Evolutionary conservation across 169 alveolate species (phyloP).

Genomic region (Eimeria acervulina): DNA sequence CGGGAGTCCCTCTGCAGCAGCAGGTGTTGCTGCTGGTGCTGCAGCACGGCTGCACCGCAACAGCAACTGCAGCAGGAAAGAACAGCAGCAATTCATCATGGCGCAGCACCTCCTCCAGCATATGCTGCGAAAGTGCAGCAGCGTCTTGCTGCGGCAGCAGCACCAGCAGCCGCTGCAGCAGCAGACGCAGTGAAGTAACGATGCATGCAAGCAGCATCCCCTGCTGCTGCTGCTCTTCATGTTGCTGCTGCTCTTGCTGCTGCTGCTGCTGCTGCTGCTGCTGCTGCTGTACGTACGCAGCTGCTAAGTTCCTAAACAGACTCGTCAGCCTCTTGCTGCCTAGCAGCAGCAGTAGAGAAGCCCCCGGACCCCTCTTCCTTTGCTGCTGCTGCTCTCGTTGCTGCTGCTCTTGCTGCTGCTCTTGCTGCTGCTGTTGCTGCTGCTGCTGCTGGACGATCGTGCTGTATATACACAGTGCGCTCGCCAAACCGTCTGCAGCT

Average conservation of each 20-base stretch:
- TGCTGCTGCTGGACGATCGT: conserved; percentile 46
- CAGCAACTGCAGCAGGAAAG: conserved; percentile 16
- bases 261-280: not conserved
- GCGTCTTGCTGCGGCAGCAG: not conserved
- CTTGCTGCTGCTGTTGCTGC: conserved; percentile 22
- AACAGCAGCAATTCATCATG: not conserved
- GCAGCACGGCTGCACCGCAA: not conserved
- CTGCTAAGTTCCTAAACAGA: not conserved
- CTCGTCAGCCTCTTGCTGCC: not conserved
- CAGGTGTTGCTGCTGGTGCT: conserved; percentile 36
- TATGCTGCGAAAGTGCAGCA: not conserved
- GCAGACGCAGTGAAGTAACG: not conserved
- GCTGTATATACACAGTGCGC: conserved; percentile 39
- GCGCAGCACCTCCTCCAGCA: not conserved
- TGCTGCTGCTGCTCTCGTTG: conserved; percentile 47
- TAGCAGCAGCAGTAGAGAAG: not conserved
- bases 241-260: conserved; percentile 37
- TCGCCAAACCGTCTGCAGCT: conserved; percentile 1
- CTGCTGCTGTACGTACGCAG: too few relatives aligned
- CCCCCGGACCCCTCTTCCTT: not conserved
- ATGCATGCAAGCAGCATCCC: not conserved
- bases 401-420: conserved; percentile 29
- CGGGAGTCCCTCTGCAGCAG: not conserved
- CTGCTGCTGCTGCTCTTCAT: conserved; percentile 13
- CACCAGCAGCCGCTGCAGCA: too few relatives aligned